Evolutionary conservation across 1,284 basidiomycete species (phyloP).

Genomic region (Chalciporus sp.): DNA sequence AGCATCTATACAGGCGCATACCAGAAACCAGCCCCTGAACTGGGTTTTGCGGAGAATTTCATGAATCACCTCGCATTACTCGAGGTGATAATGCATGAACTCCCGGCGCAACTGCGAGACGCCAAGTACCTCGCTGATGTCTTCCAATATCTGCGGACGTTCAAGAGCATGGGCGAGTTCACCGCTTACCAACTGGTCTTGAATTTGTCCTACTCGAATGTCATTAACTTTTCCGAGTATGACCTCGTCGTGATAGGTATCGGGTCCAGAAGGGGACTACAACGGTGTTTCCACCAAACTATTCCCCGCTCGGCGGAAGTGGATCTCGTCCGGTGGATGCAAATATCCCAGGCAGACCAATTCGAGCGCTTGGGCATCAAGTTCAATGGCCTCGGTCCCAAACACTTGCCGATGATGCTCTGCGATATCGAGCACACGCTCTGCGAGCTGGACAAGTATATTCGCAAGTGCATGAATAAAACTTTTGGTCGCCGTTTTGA

Average conservation of each 20-base stretch:
- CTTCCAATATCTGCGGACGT: slow-evolving; percentile 54
- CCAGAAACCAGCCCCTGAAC: slow-evolving; percentile 59
- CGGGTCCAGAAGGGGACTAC: slow-evolving; percentile 57
- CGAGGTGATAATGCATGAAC: slow-evolving; percentile 54
- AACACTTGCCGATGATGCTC: slow-evolving; percentile 49
- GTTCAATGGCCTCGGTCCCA: slow-evolving; percentile 50
- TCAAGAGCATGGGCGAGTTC: slow-evolving; percentile 64
- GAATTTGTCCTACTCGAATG: slow-evolving; percentile 54
- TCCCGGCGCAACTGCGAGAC: slow-evolving; percentile 44
- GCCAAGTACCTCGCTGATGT: slow-evolving; percentile 54
- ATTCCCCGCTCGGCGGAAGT: slow-evolving; percentile 43
- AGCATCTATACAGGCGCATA: slow-evolving; percentile 65
- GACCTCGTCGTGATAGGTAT: slow-evolving; percentile 66
- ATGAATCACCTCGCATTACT: slow-evolving; percentile 59
- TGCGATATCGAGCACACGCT: slow-evolving; percentile 67
- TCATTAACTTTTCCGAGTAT: slow-evolving; percentile 57
- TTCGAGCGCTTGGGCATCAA: slow-evolving; percentile 53
- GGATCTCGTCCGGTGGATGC: slow-evolving; percentile 60
- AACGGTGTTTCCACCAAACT: slow-evolving; percentile 35
- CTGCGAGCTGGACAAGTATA: slow-evolving; percentile 70
- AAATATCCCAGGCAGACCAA: slow-evolving; percentile 51
- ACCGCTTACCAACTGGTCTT: slow-evolving; percentile 59
- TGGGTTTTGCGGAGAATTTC: slow-evolving; percentile 45
- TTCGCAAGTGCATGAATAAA: slow-evolving; percentile 40
- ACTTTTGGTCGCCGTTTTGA: slow-evolving; percentile 32